These are phyloP conservation scores for Myochromella boudieri DNA, from an alignment of 768 basidiomycete species.

Conservation along the genomic window DNA sequence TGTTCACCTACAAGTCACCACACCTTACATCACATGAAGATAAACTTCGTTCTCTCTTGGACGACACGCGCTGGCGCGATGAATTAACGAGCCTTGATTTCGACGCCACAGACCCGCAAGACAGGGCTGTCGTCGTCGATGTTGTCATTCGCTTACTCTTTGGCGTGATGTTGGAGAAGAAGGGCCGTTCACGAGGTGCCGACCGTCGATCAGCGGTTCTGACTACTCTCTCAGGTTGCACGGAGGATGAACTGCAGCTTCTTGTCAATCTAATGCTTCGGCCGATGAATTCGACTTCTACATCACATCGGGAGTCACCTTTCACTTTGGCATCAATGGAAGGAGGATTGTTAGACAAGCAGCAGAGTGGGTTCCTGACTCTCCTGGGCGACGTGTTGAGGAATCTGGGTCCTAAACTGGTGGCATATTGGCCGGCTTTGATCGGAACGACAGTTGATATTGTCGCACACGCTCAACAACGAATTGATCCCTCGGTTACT, in stretches of 20 bases:
- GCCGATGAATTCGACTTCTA: conserved; percentile 50
- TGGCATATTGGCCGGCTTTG: conserved; percentile 71
- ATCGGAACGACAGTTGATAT: conserved; percentile 69
- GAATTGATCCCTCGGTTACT: conserved; percentile 35
- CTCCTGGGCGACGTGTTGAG: conserved; percentile 83
- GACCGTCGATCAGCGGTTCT: conserved; percentile 78
- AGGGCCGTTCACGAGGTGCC: conserved; percentile 64
- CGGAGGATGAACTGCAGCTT: conserved; percentile 68
- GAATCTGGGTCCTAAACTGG: conserved; percentile 74
- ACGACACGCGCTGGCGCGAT: conserved; percentile 89
- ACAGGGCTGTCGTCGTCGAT: conserved; percentile 67
- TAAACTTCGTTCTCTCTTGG: conserved; percentile 68
- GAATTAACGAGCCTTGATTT: conserved; percentile 75
- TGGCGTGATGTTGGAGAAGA: conserved; percentile 83
- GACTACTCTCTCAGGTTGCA: conserved; percentile 65
- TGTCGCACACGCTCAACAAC: conserved; percentile 60
- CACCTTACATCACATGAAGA: conserved; percentile 56
- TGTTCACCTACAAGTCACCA: conserved; percentile 80
- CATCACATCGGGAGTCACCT: conserved; percentile 19
- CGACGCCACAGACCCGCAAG: conserved; percentile 46
- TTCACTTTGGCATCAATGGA: conserved; percentile 30
- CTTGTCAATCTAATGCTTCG: conserved; percentile 87
- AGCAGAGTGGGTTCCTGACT: conserved; percentile 82
- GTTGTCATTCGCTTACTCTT: conserved; percentile 77
- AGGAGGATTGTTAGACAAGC: conserved; percentile 48